Conservation (phyloP, 208 protist genomes). For the Leishmania arabica region DNA sequence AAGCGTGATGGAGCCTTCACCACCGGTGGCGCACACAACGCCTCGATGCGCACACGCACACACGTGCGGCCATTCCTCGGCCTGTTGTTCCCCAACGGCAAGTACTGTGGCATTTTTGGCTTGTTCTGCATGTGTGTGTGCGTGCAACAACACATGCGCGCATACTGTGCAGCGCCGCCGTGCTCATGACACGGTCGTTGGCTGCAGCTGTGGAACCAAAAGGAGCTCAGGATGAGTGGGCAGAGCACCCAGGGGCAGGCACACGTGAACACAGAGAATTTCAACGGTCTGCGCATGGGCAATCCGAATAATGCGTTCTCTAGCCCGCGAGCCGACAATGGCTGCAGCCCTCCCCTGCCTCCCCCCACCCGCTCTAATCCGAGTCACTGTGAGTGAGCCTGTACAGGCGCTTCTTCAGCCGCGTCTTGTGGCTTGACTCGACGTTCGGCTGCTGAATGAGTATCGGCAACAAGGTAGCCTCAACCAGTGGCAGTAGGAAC, state of each 20-base stretch:
- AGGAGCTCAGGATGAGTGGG: not conserved
- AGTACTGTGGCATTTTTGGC: not conserved
- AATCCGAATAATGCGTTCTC: not conserved
- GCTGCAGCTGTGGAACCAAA: not conserved
- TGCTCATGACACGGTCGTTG: not conserved
- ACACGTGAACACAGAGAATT: not conserved
- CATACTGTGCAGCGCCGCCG: not conserved
- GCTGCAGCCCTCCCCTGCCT: too few relatives aligned
- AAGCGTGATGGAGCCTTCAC: not conserved
- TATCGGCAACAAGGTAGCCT: conserved; percentile 50
- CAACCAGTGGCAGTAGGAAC: conserved; percentile 45
- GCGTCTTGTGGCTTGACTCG: conserved; percentile 58
- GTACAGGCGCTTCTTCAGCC: conserved; percentile 53
- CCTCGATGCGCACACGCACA: not conserved
- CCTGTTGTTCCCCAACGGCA: not conserved
- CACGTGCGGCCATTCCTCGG: too few relatives aligned
- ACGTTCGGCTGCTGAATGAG: conserved; percentile 44
- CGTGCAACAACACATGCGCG: not conserved
- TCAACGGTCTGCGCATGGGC: not conserved
- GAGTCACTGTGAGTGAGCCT: conserved; percentile 84
- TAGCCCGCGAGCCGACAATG: not conserved
- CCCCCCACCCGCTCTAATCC: conserved; percentile 32
- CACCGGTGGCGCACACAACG: not conserved
- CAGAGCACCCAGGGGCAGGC: not conserved
- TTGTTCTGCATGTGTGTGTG: not conserved